phyloP scores from a whole-genome alignment of 1,284 basidiomycete genomes.

The Ustilago lituana region DNA sequence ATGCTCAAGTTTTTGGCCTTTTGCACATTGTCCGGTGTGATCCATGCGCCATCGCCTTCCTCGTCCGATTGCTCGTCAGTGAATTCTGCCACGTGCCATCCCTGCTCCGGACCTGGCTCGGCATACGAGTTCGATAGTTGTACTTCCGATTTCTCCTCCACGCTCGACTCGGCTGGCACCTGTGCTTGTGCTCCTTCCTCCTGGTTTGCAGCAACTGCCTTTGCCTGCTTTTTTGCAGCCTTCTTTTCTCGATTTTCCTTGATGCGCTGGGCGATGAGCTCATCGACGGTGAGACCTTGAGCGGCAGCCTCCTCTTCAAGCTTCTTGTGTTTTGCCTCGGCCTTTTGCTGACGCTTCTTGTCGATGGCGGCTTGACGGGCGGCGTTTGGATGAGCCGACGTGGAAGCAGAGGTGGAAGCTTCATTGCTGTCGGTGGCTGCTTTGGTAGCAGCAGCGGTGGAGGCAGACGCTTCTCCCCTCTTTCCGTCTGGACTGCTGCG shows the following conservation, averaged over 20 bases:
- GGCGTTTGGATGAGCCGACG: conserved; percentile 9
- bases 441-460: conserved; percentile 1
- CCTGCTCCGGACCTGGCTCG: conserved; percentile 19
- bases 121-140: conserved; percentile 3
- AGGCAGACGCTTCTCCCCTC: conserved; percentile 36
- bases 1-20: conserved; percentile 88
- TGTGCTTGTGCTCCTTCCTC: neutral
- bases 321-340: conserved; percentile 34
- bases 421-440: conserved; percentile 17
- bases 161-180: neutral
- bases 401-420: conserved; percentile 11
- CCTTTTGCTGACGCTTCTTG: conserved; percentile 39
- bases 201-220: conserved; percentile 10
- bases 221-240: conserved; percentile 42
- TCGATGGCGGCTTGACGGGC: conserved; percentile 41
- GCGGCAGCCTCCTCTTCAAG: conserved; percentile 31
- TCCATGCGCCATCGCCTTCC: conserved; percentile 78
- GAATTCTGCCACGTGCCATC: conserved; percentile 69
- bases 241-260: conserved; percentile 38
- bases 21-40: conserved; percentile 88
- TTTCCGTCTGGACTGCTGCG: conserved; percentile 69
- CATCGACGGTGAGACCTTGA: conserved; percentile 28
- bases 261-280: conserved; percentile 34
- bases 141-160: conserved; percentile 37
- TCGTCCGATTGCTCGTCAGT: conserved; percentile 80